Evolutionary conservation across 23 red algal genomes (phyloP), one percentile per base, ranked within the genome.

Genomic region (Gracilaria domingensis): DNA sequence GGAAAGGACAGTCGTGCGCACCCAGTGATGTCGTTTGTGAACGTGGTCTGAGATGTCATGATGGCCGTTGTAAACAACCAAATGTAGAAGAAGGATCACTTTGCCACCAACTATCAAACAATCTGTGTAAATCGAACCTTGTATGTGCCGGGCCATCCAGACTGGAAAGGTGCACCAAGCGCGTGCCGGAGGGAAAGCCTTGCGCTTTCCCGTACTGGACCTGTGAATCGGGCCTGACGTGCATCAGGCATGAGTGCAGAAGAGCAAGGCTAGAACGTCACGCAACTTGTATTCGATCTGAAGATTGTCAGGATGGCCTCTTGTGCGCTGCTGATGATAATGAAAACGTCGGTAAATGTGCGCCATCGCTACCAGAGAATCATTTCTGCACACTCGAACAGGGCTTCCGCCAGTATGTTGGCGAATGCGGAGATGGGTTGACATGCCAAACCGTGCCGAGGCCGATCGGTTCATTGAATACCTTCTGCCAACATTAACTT

Each of bases 121-220:
- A 18, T 24, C 11, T 74, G 14, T 74, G 69, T 36, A 37, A 24
- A 8, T 0, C 69, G 0, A 17, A 18, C 1, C 69, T 74, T 17
- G 45, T 12, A 2, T 74, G 69, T 36, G 21, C 23, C 3, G 69
- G 69, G 14, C 69, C 69, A 20, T 18, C 69, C 3, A 36, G 69
- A 0, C 4, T 74, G 16, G 36, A 74, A 45, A 3, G 69, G 1
- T 74, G 69, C 16, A 45, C 21, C 1, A 74, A 74, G 17, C 36
- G 3, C 45, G 69, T 42, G 36, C 36, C 34, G 1, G 6, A 17
- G 32, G 69, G 69, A 13, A 21, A 18, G 18, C 69, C 69, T 7
- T 74, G 69, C 21, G 69, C 69, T 44, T 74, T 74, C 36, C 69
- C 69, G 39, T 74, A 74, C 36, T 74, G 69, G 69, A 74, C 44